Conservation (phyloP, 305 asterid species). For the Coffea humblotiana region DNA sequence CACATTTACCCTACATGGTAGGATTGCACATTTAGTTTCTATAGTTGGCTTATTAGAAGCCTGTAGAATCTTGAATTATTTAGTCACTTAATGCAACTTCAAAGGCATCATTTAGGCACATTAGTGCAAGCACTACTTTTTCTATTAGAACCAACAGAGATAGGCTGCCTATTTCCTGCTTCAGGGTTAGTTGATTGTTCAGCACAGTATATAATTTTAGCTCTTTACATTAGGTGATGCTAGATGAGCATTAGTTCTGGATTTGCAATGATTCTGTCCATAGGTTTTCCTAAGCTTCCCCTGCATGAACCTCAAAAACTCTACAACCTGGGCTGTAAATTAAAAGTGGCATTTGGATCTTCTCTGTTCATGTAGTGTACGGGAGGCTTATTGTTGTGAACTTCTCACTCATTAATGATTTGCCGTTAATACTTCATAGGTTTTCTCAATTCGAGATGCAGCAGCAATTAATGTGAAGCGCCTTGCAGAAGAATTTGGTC, state of each 20-base stretch:
- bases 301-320: background rate
- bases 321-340: no score
- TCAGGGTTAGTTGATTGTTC: background rate
- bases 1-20: background rate
- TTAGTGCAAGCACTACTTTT: background rate
- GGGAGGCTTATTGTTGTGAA: no score
- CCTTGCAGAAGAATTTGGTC: constrained; percentile 94
- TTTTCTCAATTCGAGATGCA: constrained; percentile 93
- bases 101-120: background rate
- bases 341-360: background rate
- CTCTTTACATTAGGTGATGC: background rate
- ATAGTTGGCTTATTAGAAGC: background rate
- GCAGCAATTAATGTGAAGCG: constrained; percentile 97
- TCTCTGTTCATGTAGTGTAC: background rate
- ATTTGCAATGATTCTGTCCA: background rate
- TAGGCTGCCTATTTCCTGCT: background rate
- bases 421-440: constrained; percentile 41
- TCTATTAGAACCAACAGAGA: background rate
- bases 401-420: background rate
- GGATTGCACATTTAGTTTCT: background rate
- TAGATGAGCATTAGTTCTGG: background rate
- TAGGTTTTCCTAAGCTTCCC: background rate
- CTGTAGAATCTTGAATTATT: background rate
- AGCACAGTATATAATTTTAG: background rate
- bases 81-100: background rate